These are phyloP conservation scores for Harringtonia aguacate DNA, from an alignment of 2,329 filamentous ascomycete species.

Conservation along the genomic window DNA sequence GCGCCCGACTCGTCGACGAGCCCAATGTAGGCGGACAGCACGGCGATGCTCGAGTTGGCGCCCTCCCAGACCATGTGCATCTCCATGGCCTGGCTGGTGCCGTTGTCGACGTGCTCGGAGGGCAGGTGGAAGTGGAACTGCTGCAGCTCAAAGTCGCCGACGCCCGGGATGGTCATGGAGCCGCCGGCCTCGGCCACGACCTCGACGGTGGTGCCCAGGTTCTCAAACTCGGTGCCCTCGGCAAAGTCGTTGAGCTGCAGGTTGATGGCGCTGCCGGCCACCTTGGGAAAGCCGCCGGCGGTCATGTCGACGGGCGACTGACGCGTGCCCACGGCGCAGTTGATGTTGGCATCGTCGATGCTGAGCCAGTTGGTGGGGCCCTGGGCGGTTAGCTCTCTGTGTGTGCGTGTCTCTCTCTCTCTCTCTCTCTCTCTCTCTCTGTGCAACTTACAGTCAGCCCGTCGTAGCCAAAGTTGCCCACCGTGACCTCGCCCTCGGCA, in stretches of 20 bases:
- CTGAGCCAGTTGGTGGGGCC: constrained; percentile 24
- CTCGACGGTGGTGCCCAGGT: constrained; percentile 47
- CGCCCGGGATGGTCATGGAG: constrained; percentile 21
- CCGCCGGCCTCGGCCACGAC: constrained; percentile 35
- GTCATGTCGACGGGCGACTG: constrained; percentile 50
- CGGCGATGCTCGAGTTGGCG: constrained; percentile 27
- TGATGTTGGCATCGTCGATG: constrained; percentile 29
- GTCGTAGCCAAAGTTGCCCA: constrained; percentile 27
- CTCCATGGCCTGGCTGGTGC: constrained; percentile 37
- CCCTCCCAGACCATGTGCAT: constrained; percentile 50
- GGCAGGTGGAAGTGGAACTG: constrained; percentile 42
- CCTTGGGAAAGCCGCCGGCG: constrained; percentile 21
- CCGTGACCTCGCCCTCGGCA: constrained; percentile 19
- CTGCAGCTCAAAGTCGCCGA: constrained; percentile 24
- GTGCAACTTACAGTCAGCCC: constrained; percentile 20
- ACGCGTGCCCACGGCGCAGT: constrained; percentile 37
- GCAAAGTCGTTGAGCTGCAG: constrained; percentile 30
- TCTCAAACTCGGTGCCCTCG: constrained; percentile 39
- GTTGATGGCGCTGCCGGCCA: constrained; percentile 20
- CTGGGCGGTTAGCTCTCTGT: constrained; percentile 3
- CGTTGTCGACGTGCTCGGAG: constrained; percentile 34
- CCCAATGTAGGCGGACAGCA: constrained; percentile 33
- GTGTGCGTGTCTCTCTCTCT: background rate
- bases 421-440: too few species aligned
- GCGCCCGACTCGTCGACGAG: constrained; percentile 18